Percentiles rank a stretch among this genome's conserved stretches.
Conservation (phyloP, 2,329 filamentous ascomycete genomes). For the Diaporthe ilicicola region DNA sequence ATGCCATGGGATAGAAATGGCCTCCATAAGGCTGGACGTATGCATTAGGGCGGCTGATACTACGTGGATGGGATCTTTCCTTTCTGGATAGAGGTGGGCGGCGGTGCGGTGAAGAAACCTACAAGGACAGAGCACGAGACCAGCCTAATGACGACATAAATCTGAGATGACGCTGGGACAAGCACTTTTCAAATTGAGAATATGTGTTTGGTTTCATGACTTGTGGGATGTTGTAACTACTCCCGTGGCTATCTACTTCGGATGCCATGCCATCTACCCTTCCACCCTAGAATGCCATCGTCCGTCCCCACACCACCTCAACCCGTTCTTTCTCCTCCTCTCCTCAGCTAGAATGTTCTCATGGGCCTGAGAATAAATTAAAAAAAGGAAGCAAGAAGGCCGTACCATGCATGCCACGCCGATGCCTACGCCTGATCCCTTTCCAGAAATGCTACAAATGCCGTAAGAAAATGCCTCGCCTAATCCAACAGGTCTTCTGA, state of each 20-base stretch:
- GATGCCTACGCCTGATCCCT: background rate
- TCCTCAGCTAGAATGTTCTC: background rate
- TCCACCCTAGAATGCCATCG: background rate
- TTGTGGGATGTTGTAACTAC: background rate
- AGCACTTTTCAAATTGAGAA: background rate
- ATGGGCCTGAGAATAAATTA: background rate
- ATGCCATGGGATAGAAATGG: background rate
- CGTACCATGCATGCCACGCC: background rate
- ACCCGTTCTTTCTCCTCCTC: background rate
- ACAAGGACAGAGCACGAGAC: background rate
- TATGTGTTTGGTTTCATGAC: background rate
- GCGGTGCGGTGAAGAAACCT: background rate
- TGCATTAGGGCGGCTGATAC: background rate
- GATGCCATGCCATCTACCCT: background rate
- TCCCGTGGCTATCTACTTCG: background rate
- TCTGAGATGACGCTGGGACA: background rate
- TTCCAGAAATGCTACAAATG: slow-evolving; percentile 12
- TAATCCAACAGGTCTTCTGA: background rate
- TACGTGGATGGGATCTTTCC: background rate
- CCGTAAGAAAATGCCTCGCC: background rate
- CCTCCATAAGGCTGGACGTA: no score
- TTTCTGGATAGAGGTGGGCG: no score
- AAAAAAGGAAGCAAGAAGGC: background rate
- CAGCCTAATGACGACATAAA: background rate
- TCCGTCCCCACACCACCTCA: background rate